Base-by-base conservation (phyloP, 139 green algal species). In the Haematococcus lacustris region DNA sequence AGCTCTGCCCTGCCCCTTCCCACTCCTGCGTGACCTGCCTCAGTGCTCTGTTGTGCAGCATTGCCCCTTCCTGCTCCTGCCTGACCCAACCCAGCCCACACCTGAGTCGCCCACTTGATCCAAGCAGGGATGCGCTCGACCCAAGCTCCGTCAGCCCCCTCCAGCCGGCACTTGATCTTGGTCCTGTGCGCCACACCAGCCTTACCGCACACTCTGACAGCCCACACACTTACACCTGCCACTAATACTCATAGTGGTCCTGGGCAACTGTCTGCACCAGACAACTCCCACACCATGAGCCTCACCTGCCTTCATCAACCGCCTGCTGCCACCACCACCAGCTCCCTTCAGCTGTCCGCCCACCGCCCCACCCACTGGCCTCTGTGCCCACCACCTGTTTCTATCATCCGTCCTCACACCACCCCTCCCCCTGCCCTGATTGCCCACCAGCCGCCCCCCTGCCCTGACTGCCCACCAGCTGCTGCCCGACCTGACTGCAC, bases 111-210 rank as follows among this genome's bases (percentile, higher is more conserved):
- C 90, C 92, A 97, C 82, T 93, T 95, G 87, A 97, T 95, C 91
- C 91, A 98, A 17, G 93, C 93, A 2, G 93, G 93, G 72, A 97
- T 97, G 75, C 91, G 88, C 76, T 97, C 93, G 38, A 88, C 81
- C 88, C 89, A 96, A 70, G 90, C 71, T 3, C 92, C 93, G 64
- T 85, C 85, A 0, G 75, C 74, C 2, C 83, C 88, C 89, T 97
- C 88, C 63, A 97, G 51, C 34, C 91, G 71, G 21, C 72, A 76
- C 86, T 97, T 97, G 50, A 97, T 70, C 85, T 93, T 94, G 71
- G 76, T 87, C 82, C 91, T 94, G 78, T 57, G 21, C 47, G 47
- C 13, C 21, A 21, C 47, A 57, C 47, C 13, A 57, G 21, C 13
- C 47, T 28, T 57, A 57, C 21, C 47, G 13, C 47, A 57, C 47